These are phyloP conservation scores for Trametes gibbosa DNA, from an alignment of 768 basidiomycete genomes.

Conservation along the genomic window DNA sequence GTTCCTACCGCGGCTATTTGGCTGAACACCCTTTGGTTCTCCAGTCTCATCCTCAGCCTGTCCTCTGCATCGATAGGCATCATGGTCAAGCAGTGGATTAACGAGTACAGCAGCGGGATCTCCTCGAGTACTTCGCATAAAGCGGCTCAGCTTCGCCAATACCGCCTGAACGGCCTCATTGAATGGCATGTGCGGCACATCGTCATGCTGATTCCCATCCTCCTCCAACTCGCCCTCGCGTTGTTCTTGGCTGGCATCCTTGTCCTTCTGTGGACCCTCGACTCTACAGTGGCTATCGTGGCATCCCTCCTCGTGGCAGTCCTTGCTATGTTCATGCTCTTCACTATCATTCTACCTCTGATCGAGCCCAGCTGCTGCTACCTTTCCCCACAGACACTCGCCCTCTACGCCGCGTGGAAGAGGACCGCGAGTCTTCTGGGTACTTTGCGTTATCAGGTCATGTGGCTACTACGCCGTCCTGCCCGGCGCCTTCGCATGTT, in stretches of 20 bases:
- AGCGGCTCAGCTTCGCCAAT: not conserved
- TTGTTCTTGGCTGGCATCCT: slow-evolving; percentile 1
- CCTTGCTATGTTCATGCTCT: not conserved
- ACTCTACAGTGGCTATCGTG: not conserved
- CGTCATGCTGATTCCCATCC: not conserved
- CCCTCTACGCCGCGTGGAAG: not conserved
- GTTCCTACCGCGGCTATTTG: not conserved
- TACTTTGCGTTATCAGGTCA: not conserved
- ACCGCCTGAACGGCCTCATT: not conserved
- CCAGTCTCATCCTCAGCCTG: slow-evolving; percentile 1
- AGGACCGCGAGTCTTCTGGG: not conserved
- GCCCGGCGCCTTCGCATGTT: not conserved
- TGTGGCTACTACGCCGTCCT: not conserved
- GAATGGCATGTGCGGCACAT: not conserved
- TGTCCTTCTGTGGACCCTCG: not conserved
- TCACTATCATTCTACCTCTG: not conserved
- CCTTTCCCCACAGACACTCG: not conserved
- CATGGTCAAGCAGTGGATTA: slow-evolving; percentile 2
- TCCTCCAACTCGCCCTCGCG: not conserved
- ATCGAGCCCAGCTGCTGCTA: not conserved
- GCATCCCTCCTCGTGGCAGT: not conserved
- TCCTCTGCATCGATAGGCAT: not conserved
- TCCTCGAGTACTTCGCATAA: not conserved
- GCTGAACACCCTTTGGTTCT: slow-evolving; percentile 6
- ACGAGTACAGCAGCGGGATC: not conserved